Conservation (phyloP, 139 green algal species). For the Mychonastes homosphaera region DNA sequence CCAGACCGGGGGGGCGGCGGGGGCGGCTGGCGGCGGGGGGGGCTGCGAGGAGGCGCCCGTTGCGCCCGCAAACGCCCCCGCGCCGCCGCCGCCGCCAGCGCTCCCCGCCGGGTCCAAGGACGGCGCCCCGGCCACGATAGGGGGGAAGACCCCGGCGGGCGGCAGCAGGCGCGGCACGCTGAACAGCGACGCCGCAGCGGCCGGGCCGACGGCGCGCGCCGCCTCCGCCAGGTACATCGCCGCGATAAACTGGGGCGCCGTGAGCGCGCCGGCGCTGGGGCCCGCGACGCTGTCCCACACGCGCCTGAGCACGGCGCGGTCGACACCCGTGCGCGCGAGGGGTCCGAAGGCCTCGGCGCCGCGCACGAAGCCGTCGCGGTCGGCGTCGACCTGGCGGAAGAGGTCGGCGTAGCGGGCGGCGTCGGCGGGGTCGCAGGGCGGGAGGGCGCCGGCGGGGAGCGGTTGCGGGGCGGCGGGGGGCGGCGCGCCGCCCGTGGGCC, state of each 20-base stretch:
- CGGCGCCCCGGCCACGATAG: too few species aligned
- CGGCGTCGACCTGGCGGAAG: constrained; percentile 57
- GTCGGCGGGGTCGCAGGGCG: constrained; percentile 38
- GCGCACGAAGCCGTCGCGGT: constrained; percentile 62
- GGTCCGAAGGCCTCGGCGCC: constrained; percentile 63
- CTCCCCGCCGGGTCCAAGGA: too few species aligned
- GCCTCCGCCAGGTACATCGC: constrained; percentile 75
- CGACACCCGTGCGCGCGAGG: constrained; percentile 71
- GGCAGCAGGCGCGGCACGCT: neutral
- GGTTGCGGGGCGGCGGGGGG: neutral
- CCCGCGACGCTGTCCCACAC: constrained; percentile 53
- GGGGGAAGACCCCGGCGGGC: too few species aligned
- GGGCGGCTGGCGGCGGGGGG: neutral
- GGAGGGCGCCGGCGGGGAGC: constrained; percentile 20
- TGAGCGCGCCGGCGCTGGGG: constrained; percentile 41
- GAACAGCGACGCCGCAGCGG: too few species aligned
- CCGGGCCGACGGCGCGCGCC: too few species aligned
- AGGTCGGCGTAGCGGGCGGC: constrained; percentile 42
- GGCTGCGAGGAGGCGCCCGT: too few species aligned
- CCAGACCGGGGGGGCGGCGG: constrained; percentile 16
- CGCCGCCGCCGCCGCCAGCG: too few species aligned
- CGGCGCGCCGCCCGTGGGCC: constrained; percentile 9
- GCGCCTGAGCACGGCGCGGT: constrained; percentile 45
- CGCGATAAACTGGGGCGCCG: constrained; percentile 51
- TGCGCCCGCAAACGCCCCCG: too few species aligned